Percentiles rank a stretch among this genome's conserved stretches.
These are phyloP conservation scores for Areca catechu DNA, from an alignment of 176 grass and related monocot genomes.

Conservation along the genomic window DNA sequence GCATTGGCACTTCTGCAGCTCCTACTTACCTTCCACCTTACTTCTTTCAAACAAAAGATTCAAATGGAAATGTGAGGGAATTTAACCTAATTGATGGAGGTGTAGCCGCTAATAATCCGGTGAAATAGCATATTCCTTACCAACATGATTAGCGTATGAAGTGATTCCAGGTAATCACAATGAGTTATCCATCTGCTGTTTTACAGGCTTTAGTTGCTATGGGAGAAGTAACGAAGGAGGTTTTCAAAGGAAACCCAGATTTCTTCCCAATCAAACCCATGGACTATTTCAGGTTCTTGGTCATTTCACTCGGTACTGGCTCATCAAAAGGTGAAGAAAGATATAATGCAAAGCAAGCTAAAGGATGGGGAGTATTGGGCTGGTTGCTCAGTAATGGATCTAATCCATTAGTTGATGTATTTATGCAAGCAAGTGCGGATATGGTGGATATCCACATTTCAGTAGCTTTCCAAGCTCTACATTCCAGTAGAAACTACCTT, in stretches of 20 bases:
- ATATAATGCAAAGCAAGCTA: slow-evolving; percentile 35
- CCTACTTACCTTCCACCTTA: slow-evolving; percentile 74
- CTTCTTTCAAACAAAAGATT: slow-evolving; percentile 56
- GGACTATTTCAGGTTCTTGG: slow-evolving; percentile 61
- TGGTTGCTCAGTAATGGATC: slow-evolving; percentile 61
- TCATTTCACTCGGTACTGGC: slow-evolving; percentile 76
- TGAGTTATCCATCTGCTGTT: too few species aligned
- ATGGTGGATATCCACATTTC: slow-evolving; percentile 85
- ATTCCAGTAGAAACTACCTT: slow-evolving; percentile 64
- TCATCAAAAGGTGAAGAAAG: slow-evolving; percentile 46
- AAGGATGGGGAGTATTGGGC: slow-evolving; percentile 61
- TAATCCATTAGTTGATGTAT: slow-evolving; percentile 70
- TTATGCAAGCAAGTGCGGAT: slow-evolving; percentile 73
- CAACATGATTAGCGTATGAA: too few species aligned
- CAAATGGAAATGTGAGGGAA: slow-evolving; percentile 47
- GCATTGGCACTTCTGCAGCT: slow-evolving; percentile 67
- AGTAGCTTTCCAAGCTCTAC: slow-evolving; percentile 56
- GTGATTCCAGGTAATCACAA: too few species aligned
- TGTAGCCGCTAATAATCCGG: slow-evolving; percentile 80
- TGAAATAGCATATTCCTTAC: slow-evolving; percentile 7
- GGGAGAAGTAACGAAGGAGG: slow-evolving; percentile 63
- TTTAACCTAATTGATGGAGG: slow-evolving; percentile 87
- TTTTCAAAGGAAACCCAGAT: slow-evolving; percentile 15
- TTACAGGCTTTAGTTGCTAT: slow-evolving; percentile 70
- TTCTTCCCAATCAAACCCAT: too few species aligned